Evolutionary conservation across 2,329 filamentous ascomycete species (phyloP), one percentile per base, ranked within the genome.

Genomic region (Penicillium occitanis): DNA sequence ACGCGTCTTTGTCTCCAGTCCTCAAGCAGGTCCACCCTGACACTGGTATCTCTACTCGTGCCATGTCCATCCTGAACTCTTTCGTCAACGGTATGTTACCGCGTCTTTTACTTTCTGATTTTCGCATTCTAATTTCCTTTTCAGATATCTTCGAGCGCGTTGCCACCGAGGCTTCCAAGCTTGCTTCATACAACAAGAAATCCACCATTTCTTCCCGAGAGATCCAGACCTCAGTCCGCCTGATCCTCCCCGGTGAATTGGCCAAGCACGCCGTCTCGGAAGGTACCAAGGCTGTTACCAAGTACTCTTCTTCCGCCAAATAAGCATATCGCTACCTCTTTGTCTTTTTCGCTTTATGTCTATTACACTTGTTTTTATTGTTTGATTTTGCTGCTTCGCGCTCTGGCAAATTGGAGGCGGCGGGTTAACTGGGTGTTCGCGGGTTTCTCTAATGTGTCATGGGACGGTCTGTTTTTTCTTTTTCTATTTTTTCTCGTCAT

Each of bases 171-270:
- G 95, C 95, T 62, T 97, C 92, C 80, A 99, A 99, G 90, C 90
- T 99, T 69, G 95, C 95, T 74, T 95, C 95, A 71, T 99, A 99
- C 88, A 99, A 99, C 91, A 99, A 98, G 91, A 99, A 99, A 88
- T 98, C 94, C 61, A 99, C 95, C 80, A 99, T 99, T 84, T 98
- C 94, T 64, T 98, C 95, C 73, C 91, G 95, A 78, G 95, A 99
- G 86, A 99, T 99, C 80, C 95, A 99, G 88, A 99, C 95, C 75
- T 97, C 95, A 57, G 95, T 99, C 75, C 91, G 95, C 73, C 89
- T 99, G 69, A 99, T 99, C 84, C 91, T 99, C 64, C 95, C 95
- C 57, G 95, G 95, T 85, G 95, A 99, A 86, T 88, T 99, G 75
- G 95, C 95, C 82, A 99, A 99, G 91, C 95, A 99, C 85, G 95